Base-by-base conservation (phyloP, 371 early-diverging fungal species). In the Saksenaea vasiformis region DNA sequence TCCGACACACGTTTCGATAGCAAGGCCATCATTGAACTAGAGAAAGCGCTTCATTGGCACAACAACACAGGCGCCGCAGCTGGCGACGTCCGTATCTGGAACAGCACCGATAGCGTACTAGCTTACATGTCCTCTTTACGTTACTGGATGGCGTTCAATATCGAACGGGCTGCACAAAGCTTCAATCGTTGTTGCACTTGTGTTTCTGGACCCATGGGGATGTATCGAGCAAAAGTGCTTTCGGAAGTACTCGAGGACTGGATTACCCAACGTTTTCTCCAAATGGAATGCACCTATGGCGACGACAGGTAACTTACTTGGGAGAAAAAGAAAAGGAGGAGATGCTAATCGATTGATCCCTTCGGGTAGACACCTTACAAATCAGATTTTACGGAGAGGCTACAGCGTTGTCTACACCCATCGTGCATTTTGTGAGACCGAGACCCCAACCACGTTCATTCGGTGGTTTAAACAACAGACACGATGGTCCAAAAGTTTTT, bases 131-230 rank as follows among this genome's bases (percentile, higher is more conserved):
- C 89, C 3, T 85, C 86, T 0, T 56, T 89, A 17, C 82, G 89
- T 9, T 89, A 88, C 58, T 86, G 87, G 87, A 84, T 89, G 76
- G 88, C 89, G 0, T 89, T 89, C 64, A 89, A 89, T 67, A 84
- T 89, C 51, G 89, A 89, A 63, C 75, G 89, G 17, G 85, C 87
- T 0, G 86, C 86, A 0, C 89, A 89, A 54, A 85, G 86, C 17
- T 86, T 84, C 58, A 81, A 87, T 54, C 76, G 82, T 9, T 79
- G 79, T 54, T 87, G 88, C 44, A 86, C 84, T 19, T 89, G 89
- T 67, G 89, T 89, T 11, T 87, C 87, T n/a, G 89, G 89, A 0
- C 89, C 89, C 0, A 75, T 89, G 65, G 89, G 89, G 9, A 73
- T 89, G 31, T 89, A 89, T 61, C 76, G 81, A 0, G 71, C 84